Base-by-base conservation (phyloP, 176 grass and related monocot genomes). In the Lolium perenne region DNA sequence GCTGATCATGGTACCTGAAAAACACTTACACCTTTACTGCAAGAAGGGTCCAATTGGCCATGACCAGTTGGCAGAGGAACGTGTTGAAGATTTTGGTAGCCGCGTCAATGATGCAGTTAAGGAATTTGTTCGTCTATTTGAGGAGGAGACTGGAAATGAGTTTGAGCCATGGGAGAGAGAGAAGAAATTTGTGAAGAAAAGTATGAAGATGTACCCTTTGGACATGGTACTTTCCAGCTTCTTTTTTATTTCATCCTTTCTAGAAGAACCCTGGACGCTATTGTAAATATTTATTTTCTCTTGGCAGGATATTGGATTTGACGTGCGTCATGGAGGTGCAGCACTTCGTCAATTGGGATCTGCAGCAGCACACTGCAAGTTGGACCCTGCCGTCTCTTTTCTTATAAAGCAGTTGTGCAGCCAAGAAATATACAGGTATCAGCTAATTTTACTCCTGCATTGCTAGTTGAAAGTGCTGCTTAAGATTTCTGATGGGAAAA, bases 121-220 rank as follows among this genome's bases (percentile, higher is more conserved):
- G 16, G 95, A 98, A 73, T 98, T 98, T 59, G 78, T 82, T 48
- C 76, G 84, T 11, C 81, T 95, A 16, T 98, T 98, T 58, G 77
- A 94, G 81, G 88, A 94, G 78, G 40, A 94, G 22, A 98, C 95
- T 50, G 88, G 89, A 62, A 98, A 95, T 80, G 88, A 98, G 47
- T 98, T 95, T n/a, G 90, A 98, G 68, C 87, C 74, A 65, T 98
- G 95, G 93, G 93, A 94, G 69, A 90, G 83, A 70, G 85, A 95
- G 12, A 98, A 95, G 84, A 95, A 92, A 83, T 91, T 98, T 38
- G 72, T 74, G 66, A 98, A 98, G 74, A 91, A 89, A 81, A 54
- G 26, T 75, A 85, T 81, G 58, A 98, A 95, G 25, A 93, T 98
- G 80, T 87, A 92, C 85, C 91, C 95, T 6, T 62, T 98, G 9